Evolutionary conservation across 2,329 filamentous ascomycete species (phyloP).

Genomic region (Colletotrichum tofieldiae): DNA sequence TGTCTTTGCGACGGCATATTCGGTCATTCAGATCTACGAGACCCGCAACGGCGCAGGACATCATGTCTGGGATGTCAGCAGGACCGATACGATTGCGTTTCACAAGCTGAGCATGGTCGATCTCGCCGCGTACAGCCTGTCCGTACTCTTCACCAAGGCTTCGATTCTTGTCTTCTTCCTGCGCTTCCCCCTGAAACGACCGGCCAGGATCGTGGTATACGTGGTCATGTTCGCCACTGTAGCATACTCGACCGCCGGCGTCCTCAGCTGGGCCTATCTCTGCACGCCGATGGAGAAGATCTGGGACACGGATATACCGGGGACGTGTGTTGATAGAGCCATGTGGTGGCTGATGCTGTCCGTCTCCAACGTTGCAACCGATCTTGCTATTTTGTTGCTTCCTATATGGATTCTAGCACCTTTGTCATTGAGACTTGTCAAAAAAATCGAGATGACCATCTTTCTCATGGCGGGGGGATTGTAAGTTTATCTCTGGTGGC

Average conservation of each 20-base stretch:
- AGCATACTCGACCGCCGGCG: constrained; percentile 31
- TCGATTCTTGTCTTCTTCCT: constrained; percentile 46
- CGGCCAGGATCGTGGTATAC: constrained; percentile 7
- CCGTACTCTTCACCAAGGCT: constrained; percentile 45
- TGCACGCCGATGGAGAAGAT: constrained; percentile 39
- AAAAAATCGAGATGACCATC: constrained; percentile 41
- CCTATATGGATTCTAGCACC: constrained; percentile 42
- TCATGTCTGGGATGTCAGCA: constrained; percentile 35
- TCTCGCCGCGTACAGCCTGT: constrained; percentile 43
- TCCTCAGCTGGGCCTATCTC: constrained; percentile 33
- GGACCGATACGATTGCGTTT: constrained; percentile 18
- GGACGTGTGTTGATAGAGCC: constrained; percentile 34
- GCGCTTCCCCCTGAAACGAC: constrained; percentile 38
- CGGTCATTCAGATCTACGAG: constrained; percentile 36
- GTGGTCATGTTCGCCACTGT: constrained; percentile 37
- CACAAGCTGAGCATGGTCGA: constrained; percentile 41
- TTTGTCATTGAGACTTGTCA: constrained; percentile 22
- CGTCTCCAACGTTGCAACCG: constrained; percentile 42
- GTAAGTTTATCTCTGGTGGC: background rate
- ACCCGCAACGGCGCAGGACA: constrained; percentile 34
- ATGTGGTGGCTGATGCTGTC: constrained; percentile 43
- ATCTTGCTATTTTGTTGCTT: constrained; percentile 43
- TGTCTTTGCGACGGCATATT: constrained; percentile 34
- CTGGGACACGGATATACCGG: constrained; percentile 26
- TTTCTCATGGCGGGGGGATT: constrained; percentile 43